phyloP scores from a whole-genome alignment of 192 early-diverging fungal genomes.

The Rhizophagus prolifer region DNA sequence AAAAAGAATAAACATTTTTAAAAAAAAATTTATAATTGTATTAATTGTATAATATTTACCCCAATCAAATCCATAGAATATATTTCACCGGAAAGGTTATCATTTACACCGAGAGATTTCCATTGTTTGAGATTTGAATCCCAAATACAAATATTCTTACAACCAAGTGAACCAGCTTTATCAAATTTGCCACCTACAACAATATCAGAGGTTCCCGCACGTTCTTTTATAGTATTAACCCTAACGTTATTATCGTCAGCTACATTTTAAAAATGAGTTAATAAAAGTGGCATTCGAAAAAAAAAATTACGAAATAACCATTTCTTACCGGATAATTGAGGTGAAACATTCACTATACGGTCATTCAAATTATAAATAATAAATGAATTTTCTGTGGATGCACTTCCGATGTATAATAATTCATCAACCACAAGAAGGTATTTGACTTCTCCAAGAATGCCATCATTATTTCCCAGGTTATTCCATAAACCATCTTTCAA shows the following conservation, averaged over 20 bases:
- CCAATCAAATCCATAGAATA: conserved; percentile 35
- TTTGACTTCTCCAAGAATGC: conserved; percentile 44
- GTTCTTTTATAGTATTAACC: conserved; percentile 28
- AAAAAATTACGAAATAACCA: neutral
- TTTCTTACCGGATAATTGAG: conserved; percentile 32
- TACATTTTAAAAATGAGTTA: neutral
- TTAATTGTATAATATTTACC: neutral
- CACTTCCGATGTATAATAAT: conserved; percentile 58
- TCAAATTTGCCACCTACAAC: conserved; percentile 57
- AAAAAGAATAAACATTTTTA: neutral
- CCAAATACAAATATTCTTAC: conserved; percentile 31
- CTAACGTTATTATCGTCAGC: conserved; percentile 9
- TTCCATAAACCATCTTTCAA: conserved; percentile 42
- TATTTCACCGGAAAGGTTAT: conserved; percentile 36
- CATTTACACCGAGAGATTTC: conserved; percentile 15
- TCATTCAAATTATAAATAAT: conserved; percentile 50
- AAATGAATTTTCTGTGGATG: conserved; percentile 47
- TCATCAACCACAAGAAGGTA: conserved; percentile 50
- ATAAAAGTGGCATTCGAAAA: neutral
- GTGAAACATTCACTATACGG: conserved; percentile 12
- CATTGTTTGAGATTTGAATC: conserved; percentile 28
- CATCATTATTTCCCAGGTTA: conserved; percentile 34
- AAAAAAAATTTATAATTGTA: too few species aligned
- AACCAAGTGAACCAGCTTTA: conserved; percentile 40
- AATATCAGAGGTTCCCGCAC: conserved; percentile 35